phyloP scores from a whole-genome alignment of 305 asterid species.

The Solanum hybrid region DNA sequence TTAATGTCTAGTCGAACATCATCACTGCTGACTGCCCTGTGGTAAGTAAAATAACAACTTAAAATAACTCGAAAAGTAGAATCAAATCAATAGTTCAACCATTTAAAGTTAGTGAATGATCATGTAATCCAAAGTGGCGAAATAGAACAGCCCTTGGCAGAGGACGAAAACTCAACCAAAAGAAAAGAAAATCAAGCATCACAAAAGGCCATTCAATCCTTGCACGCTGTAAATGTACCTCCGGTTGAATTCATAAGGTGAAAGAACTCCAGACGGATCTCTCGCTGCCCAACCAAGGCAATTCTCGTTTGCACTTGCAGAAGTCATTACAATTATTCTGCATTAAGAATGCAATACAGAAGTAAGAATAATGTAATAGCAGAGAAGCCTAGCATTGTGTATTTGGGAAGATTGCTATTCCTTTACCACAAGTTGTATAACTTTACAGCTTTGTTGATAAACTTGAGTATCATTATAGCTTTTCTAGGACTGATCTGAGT shows the following conservation, averaged over 20 bases:
- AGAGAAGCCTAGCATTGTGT: not conserved
- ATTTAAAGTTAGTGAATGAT: not conserved
- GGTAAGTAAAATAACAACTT: not conserved
- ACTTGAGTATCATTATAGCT: not conserved
- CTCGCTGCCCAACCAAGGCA: slow-evolving; percentile 82
- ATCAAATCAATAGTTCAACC: not conserved
- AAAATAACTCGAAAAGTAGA: not conserved
- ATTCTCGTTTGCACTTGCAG: slow-evolving; percentile 19
- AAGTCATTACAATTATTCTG: slow-evolving; percentile 5
- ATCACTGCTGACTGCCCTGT: slow-evolving; percentile 60
- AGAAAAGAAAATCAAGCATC: not conserved
- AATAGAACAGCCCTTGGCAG: not conserved
- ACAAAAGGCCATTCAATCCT: not conserved
- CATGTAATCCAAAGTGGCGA: not conserved
- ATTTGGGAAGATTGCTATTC: not conserved
- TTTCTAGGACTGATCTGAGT: not conserved
- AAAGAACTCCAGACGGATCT: slow-evolving; percentile 65
- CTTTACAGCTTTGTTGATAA: not conserved
- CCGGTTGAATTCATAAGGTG: slow-evolving; percentile 63
- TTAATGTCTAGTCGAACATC: slow-evolving; percentile 59
- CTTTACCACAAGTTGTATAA: not conserved
- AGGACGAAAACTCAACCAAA: not conserved
- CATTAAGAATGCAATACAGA: not conserved
- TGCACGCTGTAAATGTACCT: slow-evolving; percentile 27
- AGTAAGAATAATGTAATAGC: not conserved